These are phyloP conservation scores for Plasmodium sp. DNA, from an alignment of 169 alveolate genomes.

Conservation along the genomic window DNA sequence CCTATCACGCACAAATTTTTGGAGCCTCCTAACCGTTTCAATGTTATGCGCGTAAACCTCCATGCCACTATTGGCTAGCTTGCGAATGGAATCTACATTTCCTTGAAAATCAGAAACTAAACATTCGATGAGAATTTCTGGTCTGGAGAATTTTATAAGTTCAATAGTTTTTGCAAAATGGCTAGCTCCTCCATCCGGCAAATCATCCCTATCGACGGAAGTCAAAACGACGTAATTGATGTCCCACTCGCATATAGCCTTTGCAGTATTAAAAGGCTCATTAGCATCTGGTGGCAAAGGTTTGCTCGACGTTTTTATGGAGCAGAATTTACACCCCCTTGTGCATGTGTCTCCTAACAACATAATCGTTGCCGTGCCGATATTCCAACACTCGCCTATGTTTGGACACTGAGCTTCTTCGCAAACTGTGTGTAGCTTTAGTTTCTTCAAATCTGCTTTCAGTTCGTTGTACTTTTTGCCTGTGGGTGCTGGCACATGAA, in stretches of 20 bases:
- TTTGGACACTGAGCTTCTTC: conserved; percentile 87
- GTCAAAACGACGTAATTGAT: conserved; percentile 81
- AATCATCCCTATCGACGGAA: conserved; percentile 85
- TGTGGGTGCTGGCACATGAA: conserved; percentile 83
- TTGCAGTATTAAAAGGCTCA: conserved; percentile 83
- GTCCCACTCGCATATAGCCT: conserved; percentile 82
- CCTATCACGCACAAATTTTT: conserved; percentile 78
- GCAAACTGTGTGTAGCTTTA: conserved; percentile 82
- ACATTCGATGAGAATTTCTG: conserved; percentile 80
- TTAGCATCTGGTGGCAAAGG: conserved; percentile 83
- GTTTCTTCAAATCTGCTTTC: conserved; percentile 54
- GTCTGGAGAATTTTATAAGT: conserved; percentile 75
- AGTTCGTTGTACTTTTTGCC: conserved; percentile 66
- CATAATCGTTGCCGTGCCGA: conserved; percentile 86
- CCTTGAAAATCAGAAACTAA: conserved; percentile 84
- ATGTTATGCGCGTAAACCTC: conserved; percentile 85
- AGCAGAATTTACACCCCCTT: conserved; percentile 84
- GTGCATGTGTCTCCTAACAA: conserved; percentile 86
- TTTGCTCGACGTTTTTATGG: conserved; percentile 79
- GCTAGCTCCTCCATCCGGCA: conserved; percentile 83
- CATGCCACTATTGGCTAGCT: conserved; percentile 77
- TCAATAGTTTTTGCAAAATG: conserved; percentile 83
- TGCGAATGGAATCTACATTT: conserved; percentile 43
- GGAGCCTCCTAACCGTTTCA: conserved; percentile 81
- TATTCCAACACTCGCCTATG: conserved; percentile 86